Base-by-base conservation (phyloP, 306 rosid genomes). In the Cucumis sativus region DNA sequence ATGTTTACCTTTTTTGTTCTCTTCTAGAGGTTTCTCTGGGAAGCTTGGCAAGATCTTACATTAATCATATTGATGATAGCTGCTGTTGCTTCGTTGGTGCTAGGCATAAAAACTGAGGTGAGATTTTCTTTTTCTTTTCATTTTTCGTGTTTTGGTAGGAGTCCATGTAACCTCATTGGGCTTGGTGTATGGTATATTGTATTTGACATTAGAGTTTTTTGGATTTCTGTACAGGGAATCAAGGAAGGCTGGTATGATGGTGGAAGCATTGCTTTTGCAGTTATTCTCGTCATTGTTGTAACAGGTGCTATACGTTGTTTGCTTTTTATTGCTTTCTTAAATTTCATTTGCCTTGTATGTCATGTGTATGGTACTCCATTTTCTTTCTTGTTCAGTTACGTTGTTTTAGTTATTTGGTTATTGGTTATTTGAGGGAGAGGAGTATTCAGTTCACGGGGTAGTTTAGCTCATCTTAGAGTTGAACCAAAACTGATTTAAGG, bases 201-300 rank as follows among this genome's bases (percentile, higher is more conserved):
- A 62, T 77, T 60, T 60, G 33, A 8, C 59, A 69, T 57, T 67
- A 83, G 70, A 47, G 20, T 20, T 3, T 58, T 49, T 83, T 76
- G 30, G 25, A 66, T 84, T 79, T 77, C 80, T 68, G 40, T 81
- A 67, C 84, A 92, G 98, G 99, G 99, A 76, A 91, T 92, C 60
- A 82, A 91, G 85, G 91, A 92, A 87, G 99, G 98, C 74, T 96
- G 99, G 99, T 96, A 92, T 76, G 99, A 96, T 85, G 99, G 99
- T 76, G 99, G 96, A 74, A 92, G 99, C 89, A 96, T 96, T 81
- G 98, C 97, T 70, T 92, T 96, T 84, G 99, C 99, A 33, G 99
- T 96, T 83, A 75, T 96, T 67, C 91, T 96, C 76, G 99, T 96
- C 80, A 89, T 92, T 84, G 89, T 88, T 43, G 97, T 88, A 61